Percentiles rank a stretch among this genome's conserved stretches.
phyloP scores from a whole-genome alignment of 441 rosid species.

The Arabidopsis lyrata region DNA sequence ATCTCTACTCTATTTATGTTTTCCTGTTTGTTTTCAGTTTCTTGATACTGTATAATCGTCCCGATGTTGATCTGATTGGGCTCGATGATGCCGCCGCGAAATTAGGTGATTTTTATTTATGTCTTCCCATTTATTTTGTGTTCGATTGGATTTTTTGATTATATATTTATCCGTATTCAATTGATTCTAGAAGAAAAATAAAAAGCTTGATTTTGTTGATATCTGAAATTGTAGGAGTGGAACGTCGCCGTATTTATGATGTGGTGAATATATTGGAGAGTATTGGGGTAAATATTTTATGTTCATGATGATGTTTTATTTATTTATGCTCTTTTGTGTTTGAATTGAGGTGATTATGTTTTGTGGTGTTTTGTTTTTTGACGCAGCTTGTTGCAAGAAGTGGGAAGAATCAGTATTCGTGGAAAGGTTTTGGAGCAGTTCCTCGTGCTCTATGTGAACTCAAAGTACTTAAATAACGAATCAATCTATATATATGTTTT shows the following conservation, averaged over 20 bases:
- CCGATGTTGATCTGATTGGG: constrained; percentile 61
- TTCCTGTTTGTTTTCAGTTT: constrained; percentile 51
- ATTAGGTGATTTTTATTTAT: constrained; percentile 51
- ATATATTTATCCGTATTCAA: background rate
- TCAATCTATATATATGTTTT: constrained; percentile 3
- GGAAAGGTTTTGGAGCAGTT: constrained; percentile 80
- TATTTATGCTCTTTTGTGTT: constrained; percentile 1
- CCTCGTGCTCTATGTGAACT: constrained; percentile 66
- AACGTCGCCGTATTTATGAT: constrained; percentile 84
- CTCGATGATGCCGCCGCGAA: constrained; percentile 73
- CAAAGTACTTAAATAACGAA: constrained; percentile 47
- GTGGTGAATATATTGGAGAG: constrained; percentile 87
- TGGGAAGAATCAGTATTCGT: constrained; percentile 79
- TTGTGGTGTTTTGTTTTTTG: background rate
- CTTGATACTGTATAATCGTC: constrained; percentile 62
- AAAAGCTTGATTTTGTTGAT: too few species aligned
- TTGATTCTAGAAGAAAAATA: background rate
- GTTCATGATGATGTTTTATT: background rate
- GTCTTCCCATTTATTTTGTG: background rate
- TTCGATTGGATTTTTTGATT: background rate
- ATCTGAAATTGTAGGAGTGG: constrained; percentile 61
- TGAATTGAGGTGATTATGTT: constrained; percentile 33
- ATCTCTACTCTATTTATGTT: background rate
- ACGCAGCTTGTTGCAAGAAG: constrained; percentile 76
- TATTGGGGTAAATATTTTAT: constrained; percentile 59